phyloP scores from a whole-genome alignment of 495 filamentous ascomycete species.

The Aspergillus coremiiformis region DNA sequence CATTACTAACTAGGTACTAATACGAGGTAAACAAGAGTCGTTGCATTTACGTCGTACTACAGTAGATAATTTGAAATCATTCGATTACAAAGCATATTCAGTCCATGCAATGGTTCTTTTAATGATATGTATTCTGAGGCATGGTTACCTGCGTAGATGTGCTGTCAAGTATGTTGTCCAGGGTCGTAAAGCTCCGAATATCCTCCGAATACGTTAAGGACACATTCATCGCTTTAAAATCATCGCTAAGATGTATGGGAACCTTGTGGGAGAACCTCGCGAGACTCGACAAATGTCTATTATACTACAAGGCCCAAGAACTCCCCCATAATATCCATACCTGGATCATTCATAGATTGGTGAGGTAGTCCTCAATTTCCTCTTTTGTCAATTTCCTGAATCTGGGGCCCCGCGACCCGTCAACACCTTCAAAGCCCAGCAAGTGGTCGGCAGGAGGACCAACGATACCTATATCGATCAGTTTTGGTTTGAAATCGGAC shows the following conservation, averaged over 20 bases:
- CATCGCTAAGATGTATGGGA: conserved; percentile 10
- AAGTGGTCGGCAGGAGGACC: conserved; percentile 89
- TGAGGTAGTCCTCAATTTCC: conserved; percentile 98
- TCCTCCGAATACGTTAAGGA: neutral
- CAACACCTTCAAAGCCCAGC: conserved; percentile 86
- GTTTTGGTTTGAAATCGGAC: conserved; percentile 22
- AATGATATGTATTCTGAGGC: neutral
- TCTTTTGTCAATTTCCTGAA: conserved; percentile 95
- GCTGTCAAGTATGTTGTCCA: neutral
- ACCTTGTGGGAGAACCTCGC: conserved; percentile 20
- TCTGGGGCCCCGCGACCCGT: conserved; percentile 79
- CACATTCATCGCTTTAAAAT: neutral
- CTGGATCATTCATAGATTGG: conserved; percentile 62
- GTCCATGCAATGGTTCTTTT: neutral
- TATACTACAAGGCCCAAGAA: conserved; percentile 18
- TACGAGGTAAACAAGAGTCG: too few species aligned
- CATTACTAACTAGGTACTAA: too few species aligned
- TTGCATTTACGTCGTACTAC: neutral
- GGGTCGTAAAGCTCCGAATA: neutral
- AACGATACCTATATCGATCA: conserved; percentile 64
- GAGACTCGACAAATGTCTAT: conserved; percentile 22
- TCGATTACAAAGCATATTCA: neutral
- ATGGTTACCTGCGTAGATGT: neutral
- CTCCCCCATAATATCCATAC: conserved; percentile 3
- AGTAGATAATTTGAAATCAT: neutral